Conservation (phyloP, 2,329 filamentous ascomycete species). For the Fusarium lateritium region DNA sequence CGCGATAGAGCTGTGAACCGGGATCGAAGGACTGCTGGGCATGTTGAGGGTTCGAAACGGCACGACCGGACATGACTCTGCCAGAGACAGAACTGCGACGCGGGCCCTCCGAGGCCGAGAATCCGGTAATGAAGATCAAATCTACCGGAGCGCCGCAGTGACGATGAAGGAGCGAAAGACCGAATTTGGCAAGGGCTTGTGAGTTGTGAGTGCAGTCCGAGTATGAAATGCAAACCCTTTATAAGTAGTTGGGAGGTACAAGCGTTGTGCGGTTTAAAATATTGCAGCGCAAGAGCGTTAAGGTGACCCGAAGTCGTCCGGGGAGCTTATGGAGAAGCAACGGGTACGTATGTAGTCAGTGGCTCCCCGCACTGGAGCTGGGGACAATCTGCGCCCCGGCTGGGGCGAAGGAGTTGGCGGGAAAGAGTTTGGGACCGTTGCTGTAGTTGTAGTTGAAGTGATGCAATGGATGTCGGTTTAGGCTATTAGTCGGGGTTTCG, state of each 20-base stretch:
- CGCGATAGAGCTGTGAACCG: constrained; percentile 47
- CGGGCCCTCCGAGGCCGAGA: constrained; percentile 39
- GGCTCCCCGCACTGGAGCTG: constrained; percentile 49
- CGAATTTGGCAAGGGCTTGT: constrained; percentile 8
- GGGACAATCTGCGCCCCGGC: constrained; percentile 43
- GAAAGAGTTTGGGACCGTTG: constrained; percentile 30
- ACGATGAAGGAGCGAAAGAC: constrained; percentile 7
- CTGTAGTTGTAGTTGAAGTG: constrained; percentile 14
- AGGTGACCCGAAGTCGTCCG: constrained; percentile 40
- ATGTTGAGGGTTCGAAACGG: constrained; percentile 51
- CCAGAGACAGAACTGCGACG: constrained; percentile 30
- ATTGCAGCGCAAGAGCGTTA: constrained; percentile 39
- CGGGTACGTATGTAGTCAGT: constrained; percentile 45
- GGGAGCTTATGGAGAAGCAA: constrained; percentile 45
- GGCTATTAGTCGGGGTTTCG: constrained; percentile 6
- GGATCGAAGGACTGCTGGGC: constrained; percentile 49
- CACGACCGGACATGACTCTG: constrained; percentile 52
- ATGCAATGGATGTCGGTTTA: constrained; percentile 18
- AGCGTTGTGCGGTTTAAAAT: constrained; percentile 29
- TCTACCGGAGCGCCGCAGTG: constrained; percentile 17
- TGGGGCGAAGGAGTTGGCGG: constrained; percentile 31
- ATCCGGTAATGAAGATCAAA: constrained; percentile 26
- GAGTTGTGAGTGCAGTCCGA: constrained; percentile 15
- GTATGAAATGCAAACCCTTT: constrained; percentile 27
- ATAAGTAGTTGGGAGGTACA: constrained; percentile 29